Evolutionary conservation across 176 grass and related monocot genomes (phyloP).

Genomic region (Oryza meyeriana): DNA sequence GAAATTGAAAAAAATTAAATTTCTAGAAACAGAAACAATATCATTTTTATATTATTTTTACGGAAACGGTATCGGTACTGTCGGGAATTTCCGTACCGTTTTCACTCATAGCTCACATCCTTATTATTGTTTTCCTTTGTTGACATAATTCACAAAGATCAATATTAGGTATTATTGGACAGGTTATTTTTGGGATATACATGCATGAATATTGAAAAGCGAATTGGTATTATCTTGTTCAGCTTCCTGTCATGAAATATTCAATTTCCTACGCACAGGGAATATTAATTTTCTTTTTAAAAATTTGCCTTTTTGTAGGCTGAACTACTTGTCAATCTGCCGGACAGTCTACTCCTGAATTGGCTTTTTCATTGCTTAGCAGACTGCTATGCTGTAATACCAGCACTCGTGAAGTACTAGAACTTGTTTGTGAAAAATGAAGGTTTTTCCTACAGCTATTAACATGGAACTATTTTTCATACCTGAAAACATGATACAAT

Average conservation of each 20-base stretch:
- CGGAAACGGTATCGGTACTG: too few species aligned
- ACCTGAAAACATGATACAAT: background rate
- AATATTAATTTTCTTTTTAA: slow-evolving; percentile 28
- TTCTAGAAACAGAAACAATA: too few species aligned
- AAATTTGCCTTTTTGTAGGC: slow-evolving; percentile 49
- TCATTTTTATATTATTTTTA: too few species aligned
- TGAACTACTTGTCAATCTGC: slow-evolving; percentile 74
- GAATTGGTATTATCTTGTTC: background rate
- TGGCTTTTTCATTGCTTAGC: slow-evolving; percentile 93
- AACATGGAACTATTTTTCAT: slow-evolving; percentile 12
- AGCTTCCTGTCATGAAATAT: background rate
- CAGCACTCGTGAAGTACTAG: slow-evolving; percentile 86
- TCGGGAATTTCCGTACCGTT: too few species aligned
- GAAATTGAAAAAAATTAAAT: too few species aligned
- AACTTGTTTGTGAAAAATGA: slow-evolving; percentile 9
- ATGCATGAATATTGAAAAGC: background rate
- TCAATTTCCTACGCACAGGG: background rate
- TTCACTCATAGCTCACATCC: background rate
- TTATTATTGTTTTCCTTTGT: background rate
- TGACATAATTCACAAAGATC: background rate
- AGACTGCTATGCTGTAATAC: slow-evolving; percentile 81
- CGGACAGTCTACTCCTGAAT: slow-evolving; percentile 69
- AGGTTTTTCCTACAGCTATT: slow-evolving; percentile 14
- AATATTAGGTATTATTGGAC: background rate
- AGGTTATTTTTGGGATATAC: background rate